phyloP scores from a whole-genome alignment of 2,329 filamentous ascomycete genomes.

The Colletotrichum orbiculare region DNA sequence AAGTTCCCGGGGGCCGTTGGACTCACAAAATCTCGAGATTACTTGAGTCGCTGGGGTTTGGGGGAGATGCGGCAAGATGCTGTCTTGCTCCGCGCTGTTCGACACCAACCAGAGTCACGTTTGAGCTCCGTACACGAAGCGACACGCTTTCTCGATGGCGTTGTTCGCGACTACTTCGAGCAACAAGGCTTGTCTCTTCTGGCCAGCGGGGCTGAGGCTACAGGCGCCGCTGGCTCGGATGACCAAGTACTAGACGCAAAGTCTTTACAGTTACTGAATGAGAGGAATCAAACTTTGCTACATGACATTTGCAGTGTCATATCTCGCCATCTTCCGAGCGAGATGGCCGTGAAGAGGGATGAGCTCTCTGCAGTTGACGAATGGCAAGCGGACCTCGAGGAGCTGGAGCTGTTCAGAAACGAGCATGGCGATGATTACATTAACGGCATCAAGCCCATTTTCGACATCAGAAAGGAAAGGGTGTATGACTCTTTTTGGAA shows the following conservation, averaged over 20 bases:
- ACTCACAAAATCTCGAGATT: slow-evolving; percentile 93
- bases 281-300: slow-evolving; percentile 7
- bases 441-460: slow-evolving; percentile 90
- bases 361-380: neutral
- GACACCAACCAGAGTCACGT: slow-evolving; percentile 79
- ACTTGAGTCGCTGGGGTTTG: slow-evolving; percentile 91
- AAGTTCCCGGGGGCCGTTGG: slow-evolving; percentile 99
- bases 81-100: slow-evolving; percentile 86
- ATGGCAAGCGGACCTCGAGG: slow-evolving; percentile 58
- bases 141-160: neutral
- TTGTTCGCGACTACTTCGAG: neutral
- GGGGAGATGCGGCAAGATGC: slow-evolving; percentile 89
- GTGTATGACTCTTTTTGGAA: slow-evolving; percentile 99
- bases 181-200: neutral
- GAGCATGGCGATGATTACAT: slow-evolving; percentile 98
- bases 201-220: neutral
- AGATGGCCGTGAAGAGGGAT: slow-evolving; percentile 55
- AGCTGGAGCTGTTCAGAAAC: slow-evolving; percentile 92
- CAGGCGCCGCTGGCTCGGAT: slow-evolving; percentile 75
- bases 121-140: neutral
- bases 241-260: slow-evolving; percentile 85
- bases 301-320: slow-evolving; percentile 1
- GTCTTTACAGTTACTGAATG: slow-evolving; percentile 78
- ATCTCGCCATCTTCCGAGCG: slow-evolving; percentile 4
- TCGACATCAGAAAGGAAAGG: slow-evolving; percentile 91